Percentiles rank a stretch among this genome's conserved stretches.
These are phyloP conservation scores for Candida tetrigidarum DNA, from an alignment of 1,139 yeast genomes.

Conservation along the genomic window DNA sequence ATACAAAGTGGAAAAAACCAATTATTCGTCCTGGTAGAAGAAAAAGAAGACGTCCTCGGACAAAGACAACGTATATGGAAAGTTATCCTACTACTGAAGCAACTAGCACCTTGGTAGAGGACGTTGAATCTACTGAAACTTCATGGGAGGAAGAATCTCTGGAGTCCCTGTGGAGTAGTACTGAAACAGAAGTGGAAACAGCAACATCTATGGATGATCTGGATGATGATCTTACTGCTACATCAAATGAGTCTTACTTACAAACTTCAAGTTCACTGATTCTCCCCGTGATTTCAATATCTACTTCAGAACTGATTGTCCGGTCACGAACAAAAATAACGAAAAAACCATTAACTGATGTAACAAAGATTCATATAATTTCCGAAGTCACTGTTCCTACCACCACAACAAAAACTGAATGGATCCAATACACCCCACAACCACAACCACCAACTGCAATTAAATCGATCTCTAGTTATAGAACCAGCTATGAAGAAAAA, in stretches of 20 bases:
- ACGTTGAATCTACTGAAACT: not conserved
- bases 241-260: too few relatives aligned
- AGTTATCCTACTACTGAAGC: not conserved
- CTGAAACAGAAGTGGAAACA: too few relatives aligned
- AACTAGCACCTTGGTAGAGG: not conserved
- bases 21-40: not conserved
- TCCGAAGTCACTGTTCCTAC: not conserved
- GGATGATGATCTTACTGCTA: too few relatives aligned
- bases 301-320: too few relatives aligned
- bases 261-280: too few relatives aligned
- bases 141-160: not conserved
- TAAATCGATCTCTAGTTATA: not conserved
- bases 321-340: not conserved
- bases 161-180: too few relatives aligned
- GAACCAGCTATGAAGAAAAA: not conserved
- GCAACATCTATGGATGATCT: too few relatives aligned
- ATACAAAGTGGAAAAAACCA: not conserved
- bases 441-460: not conserved
- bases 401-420: conserved; percentile 6
- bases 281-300: too few relatives aligned
- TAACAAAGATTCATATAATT: not conserved
- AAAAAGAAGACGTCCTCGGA: not conserved
- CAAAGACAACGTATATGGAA: not conserved
- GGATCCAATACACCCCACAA: not conserved
- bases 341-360: not conserved